These are phyloP conservation scores for Tolypocladium cylindrosporum DNA, from an alignment of 2,329 filamentous ascomycete genomes.

Conservation along the genomic window DNA sequence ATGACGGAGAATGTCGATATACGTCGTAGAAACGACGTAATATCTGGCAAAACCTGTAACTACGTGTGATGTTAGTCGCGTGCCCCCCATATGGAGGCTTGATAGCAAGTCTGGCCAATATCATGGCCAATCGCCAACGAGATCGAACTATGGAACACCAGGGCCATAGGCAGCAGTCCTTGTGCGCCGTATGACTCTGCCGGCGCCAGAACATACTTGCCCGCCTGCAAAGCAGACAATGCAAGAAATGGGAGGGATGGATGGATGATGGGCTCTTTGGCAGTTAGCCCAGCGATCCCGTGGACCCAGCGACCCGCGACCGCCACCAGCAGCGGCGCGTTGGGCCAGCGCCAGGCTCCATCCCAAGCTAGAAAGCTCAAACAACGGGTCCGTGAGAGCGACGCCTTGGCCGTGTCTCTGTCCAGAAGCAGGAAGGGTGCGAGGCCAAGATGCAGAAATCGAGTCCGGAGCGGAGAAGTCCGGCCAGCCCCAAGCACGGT, in stretches of 20 bases:
- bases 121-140: no score
- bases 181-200: no score
- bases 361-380: neutral
- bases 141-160: neutral
- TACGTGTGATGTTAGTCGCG: neutral
- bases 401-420: neutral
- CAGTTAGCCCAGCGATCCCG: neutral
- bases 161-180: neutral
- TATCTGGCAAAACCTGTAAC: conserved; percentile 22
- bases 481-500: neutral
- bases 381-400: neutral
- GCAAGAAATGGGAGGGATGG: neutral
- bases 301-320: neutral
- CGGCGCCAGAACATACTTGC: neutral
- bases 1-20: conserved; percentile 40
- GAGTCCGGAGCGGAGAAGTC: neutral
- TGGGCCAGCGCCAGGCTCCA: neutral
- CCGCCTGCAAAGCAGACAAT: neutral
- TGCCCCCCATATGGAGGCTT: neutral
- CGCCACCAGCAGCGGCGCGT: neutral
- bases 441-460: neutral
- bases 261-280: neutral
- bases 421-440: neutral
- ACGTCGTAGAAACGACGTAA: conserved; percentile 19
- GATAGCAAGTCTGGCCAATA: neutral